Conservation (phyloP, 495 filamentous ascomycete genomes). For the Penicillium silybi region DNA sequence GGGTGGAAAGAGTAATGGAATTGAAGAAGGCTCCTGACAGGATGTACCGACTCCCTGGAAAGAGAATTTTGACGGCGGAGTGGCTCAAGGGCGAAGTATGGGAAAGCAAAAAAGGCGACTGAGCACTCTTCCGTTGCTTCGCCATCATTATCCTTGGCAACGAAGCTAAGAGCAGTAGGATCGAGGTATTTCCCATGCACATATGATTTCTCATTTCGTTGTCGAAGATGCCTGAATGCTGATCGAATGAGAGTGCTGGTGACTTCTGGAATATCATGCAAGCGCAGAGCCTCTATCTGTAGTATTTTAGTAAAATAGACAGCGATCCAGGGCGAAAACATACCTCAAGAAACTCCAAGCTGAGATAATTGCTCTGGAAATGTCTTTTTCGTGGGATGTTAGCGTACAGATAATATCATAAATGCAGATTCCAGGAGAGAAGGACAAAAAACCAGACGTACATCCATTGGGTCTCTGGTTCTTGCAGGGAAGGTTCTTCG, state of each 20-base stretch:
- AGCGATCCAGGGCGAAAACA: not conserved
- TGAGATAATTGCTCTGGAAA: not conserved
- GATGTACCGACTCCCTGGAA: not conserved
- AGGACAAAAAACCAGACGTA: not conserved
- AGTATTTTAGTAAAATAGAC: not conserved
- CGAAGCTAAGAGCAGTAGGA: slow-evolving; percentile 1
- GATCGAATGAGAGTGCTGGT: not conserved
- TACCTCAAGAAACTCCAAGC: not conserved
- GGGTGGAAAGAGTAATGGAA: slow-evolving; percentile 8
- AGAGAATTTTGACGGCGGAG: not conserved
- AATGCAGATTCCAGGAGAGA: not conserved
- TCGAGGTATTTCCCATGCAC: slow-evolving; percentile 6
- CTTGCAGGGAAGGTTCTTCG: not conserved
- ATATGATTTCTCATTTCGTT: slow-evolving; percentile 2
- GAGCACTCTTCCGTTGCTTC: not conserved
- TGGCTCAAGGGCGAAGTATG: slow-evolving; percentile 1
- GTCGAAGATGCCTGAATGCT: not conserved
- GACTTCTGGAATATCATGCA: slow-evolving; percentile 1
- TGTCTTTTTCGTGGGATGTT: not conserved
- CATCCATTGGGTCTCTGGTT: slow-evolving; percentile 1
- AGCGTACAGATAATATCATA: not conserved
- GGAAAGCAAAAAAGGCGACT: slow-evolving; percentile 6
- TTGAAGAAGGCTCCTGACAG: slow-evolving; percentile 9
- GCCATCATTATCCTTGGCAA: not conserved
- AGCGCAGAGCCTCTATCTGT: slow-evolving; percentile 2